Evolutionary conservation across 805 yeast genomes (phyloP), one percentile per base, ranked within the genome.

Genomic region (Metahyphopichia silvanorum): DNA sequence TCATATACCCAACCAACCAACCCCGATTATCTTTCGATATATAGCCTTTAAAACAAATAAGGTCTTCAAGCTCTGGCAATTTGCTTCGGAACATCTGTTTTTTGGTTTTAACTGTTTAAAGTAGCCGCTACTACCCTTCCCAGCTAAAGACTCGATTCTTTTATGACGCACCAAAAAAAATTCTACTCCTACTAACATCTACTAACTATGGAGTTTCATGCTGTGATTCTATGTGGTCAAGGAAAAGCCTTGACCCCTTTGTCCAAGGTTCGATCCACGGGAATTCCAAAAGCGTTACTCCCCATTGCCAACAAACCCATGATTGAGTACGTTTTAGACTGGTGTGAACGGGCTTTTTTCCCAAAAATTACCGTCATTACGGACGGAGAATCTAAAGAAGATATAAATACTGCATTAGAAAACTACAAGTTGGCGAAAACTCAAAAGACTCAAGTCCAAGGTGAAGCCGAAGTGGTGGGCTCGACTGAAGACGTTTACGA

Each of bases 231-330:
- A 36, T 89, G 98, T 63, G 98, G 98, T 2, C 77, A 75, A 32
- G 98, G 98, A 10, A 66, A 67, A 13, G 69, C 71, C 29, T 66
- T 93, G 44, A 55, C 76, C 11, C 98, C 98, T 0, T 76, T 91
- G 40, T 74, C 89, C 0, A 64, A 72, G 17, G 69, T 67, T 22
- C 65, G 80, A 31, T 71, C 76, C 11, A 67, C 82, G 2, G 89
- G 93, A 12, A 54, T 74, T 5, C 76, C 94, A 6, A 93, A 93
- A 63, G 94, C 97, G 0, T 64, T 89, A 30, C 60, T 94, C 27
- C 98, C 98, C 2, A 69, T 93, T 21, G 98, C 93, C 6, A 89
- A 89, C 55, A 75, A 75, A 49, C 95, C 96, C 10, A 81, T 93
- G 87, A 65, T 93, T 26, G 82, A 81, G 48, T 84, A 86, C 52